A percentile compares a stretch with the other conserved stretches of the same genome.
phyloP scores from a whole-genome alignment of 768 basidiomycete species.

The Sutorius australiensis region DNA sequence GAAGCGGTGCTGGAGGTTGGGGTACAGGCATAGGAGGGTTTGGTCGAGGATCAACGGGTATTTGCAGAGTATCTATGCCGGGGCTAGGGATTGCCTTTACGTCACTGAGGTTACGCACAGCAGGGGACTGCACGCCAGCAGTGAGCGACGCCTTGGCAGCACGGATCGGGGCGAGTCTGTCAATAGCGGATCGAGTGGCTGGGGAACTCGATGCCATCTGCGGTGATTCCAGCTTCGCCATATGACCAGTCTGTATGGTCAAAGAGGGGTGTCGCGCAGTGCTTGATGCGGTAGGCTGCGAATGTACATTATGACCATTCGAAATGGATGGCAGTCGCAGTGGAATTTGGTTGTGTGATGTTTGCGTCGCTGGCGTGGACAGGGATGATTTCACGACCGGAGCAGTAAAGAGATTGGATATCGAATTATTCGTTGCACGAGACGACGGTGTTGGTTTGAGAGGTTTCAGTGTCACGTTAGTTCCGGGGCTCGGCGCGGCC shows the following conservation, averaged over 20 bases:
- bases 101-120: background rate
- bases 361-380: background rate
- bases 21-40: background rate
- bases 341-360: background rate
- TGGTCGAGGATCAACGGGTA: background rate
- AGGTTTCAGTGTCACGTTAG: background rate
- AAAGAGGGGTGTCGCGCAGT: background rate
- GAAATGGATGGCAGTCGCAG: background rate
- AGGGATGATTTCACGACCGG: background rate
- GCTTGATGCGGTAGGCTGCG: background rate
- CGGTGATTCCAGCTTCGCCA: slow-evolving; percentile 19
- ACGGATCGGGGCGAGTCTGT: slow-evolving; percentile 33
- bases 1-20: background rate
- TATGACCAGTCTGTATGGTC: slow-evolving; percentile 11
- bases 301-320: background rate
- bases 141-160: slow-evolving; percentile 29
- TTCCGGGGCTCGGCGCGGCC: background rate
- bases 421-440: slow-evolving; percentile 19
- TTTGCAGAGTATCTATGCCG: background rate
- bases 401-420: slow-evolving; percentile 7
- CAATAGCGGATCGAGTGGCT: slow-evolving; percentile 2
- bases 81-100: background rate
- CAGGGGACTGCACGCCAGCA: slow-evolving; percentile 9
- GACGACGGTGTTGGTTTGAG: slow-evolving; percentile 4
- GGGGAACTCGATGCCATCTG: slow-evolving; percentile 12